phyloP scores from a whole-genome alignment of 371 early-diverging fungal species.

The Furculomyces boomerangus region DNA sequence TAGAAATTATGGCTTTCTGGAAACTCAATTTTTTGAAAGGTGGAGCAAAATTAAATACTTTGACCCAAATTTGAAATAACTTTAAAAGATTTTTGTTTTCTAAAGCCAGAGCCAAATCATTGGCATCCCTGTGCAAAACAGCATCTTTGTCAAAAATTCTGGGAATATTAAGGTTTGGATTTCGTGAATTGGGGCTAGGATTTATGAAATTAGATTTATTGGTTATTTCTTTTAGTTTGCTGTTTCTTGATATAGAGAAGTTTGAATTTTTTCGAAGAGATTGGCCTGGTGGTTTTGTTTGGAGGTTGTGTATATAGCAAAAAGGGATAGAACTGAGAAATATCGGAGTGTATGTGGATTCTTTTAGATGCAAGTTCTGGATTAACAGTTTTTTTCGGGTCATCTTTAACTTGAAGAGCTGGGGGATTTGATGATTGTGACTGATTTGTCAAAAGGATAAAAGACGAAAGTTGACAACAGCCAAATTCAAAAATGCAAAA shows the following conservation, averaged over 20 bases:
- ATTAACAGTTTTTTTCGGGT: too few species aligned
- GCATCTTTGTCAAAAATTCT: neutral
- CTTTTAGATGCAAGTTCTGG: too few species aligned
- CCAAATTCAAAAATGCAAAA: too few species aligned
- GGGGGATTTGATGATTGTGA: too few species aligned
- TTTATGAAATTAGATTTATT: neutral
- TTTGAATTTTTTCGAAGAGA: neutral
- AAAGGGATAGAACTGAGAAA: too few species aligned
- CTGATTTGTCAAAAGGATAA: too few species aligned
- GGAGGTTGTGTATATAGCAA: too few species aligned
- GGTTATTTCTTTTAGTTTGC: neutral
- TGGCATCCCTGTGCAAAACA: neutral
- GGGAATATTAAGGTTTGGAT: neutral
- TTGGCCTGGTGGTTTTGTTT: too few species aligned
- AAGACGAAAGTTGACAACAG: too few species aligned
- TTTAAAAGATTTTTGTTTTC: neutral
- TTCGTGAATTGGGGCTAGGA: neutral
- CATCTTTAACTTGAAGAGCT: too few species aligned
- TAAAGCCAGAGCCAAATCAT: neutral
- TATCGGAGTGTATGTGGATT: too few species aligned
- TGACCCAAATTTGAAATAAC: neutral
- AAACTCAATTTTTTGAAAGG: neutral
- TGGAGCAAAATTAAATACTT: neutral
- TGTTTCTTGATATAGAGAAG: neutral
- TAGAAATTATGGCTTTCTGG: neutral